Evolutionary conservation across 2,329 filamentous ascomycete genomes (phyloP).

Genomic region (Teratosphaeria destructans): DNA sequence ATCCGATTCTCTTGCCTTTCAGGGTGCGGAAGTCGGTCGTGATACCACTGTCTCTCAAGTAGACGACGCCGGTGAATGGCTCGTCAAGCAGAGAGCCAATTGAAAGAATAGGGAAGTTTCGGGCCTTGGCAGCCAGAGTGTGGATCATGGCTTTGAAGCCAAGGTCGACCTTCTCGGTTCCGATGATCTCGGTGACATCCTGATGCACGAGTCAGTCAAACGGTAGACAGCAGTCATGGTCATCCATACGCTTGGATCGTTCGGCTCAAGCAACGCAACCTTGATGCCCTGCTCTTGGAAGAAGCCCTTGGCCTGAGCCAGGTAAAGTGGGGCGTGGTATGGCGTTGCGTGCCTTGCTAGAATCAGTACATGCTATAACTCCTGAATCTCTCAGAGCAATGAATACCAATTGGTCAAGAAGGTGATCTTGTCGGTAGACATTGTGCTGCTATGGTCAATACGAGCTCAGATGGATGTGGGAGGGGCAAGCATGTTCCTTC

Average conservation of each 20-base stretch:
- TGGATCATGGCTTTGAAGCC: slow-evolving; percentile 82
- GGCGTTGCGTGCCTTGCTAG: slow-evolving; percentile 62
- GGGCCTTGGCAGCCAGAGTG: slow-evolving; percentile 66
- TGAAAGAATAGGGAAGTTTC: slow-evolving; percentile 60
- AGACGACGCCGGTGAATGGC: slow-evolving; percentile 69
- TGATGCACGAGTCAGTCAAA: slow-evolving; percentile 16
- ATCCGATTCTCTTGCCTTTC: slow-evolving; percentile 67
- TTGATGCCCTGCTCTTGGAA: slow-evolving; percentile 68
- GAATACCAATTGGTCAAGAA: slow-evolving; percentile 74
- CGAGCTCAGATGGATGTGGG: slow-evolving; percentile 25
- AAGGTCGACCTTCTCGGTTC: slow-evolving; percentile 63
- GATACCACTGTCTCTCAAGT: slow-evolving; percentile 64
- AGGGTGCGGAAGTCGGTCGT: slow-evolving; percentile 64
- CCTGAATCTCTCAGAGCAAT: slow-evolving; percentile 1
- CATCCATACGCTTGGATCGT: slow-evolving; percentile 57
- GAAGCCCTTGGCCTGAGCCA: slow-evolving; percentile 65
- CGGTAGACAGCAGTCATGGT: neutral
- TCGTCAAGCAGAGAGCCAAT: slow-evolving; percentile 68
- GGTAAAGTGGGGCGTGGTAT: slow-evolving; percentile 68
- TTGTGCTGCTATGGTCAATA: slow-evolving; percentile 48
- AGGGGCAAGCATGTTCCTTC: slow-evolving; percentile 75
- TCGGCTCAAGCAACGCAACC: slow-evolving; percentile 66
- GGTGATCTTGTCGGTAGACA: slow-evolving; percentile 77
- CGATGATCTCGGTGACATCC: slow-evolving; percentile 74
- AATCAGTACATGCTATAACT: slow-evolving; percentile 2